These are phyloP conservation scores for Pseudogymnoascus sp. DNA, from an alignment of 2,329 filamentous ascomycete genomes.

Conservation along the genomic window DNA sequence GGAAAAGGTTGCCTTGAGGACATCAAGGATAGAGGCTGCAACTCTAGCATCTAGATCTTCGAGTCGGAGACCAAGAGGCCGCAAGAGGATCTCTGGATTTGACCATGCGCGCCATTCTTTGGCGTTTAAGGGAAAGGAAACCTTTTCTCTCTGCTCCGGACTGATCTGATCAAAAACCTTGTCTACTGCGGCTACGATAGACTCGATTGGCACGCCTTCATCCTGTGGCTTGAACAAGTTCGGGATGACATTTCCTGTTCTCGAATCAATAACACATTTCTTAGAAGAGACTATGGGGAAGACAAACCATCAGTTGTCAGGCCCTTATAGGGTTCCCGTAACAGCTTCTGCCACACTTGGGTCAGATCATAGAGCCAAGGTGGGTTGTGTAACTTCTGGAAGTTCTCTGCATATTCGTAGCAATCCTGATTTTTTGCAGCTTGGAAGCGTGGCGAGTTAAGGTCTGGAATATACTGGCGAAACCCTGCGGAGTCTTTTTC, in stretches of 20 bases:
- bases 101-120: slow-evolving; percentile 17
- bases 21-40: slow-evolving; percentile 10
- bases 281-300: slow-evolving; percentile 29
- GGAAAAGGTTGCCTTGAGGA: slow-evolving; percentile 15
- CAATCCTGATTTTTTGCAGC: slow-evolving; percentile 56
- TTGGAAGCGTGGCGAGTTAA: slow-evolving; percentile 53
- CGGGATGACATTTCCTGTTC: slow-evolving; percentile 42
- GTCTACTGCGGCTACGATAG: slow-evolving; percentile 42
- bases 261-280: slow-evolving; percentile 48
- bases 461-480: slow-evolving; percentile 55
- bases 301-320: slow-evolving; percentile 26
- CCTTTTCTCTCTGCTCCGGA: slow-evolving; percentile 10
- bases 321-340: slow-evolving; percentile 33
- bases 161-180: slow-evolving; percentile 11
- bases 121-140: slow-evolving; percentile 55
- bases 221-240: slow-evolving; percentile 17
- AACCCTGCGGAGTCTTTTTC: slow-evolving; percentile 33
- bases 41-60: slow-evolving; percentile 12
- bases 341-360: slow-evolving; percentile 64
- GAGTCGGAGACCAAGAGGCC: slow-evolving; percentile 12
- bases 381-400: slow-evolving; percentile 51
- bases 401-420: slow-evolving; percentile 53
- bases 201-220: slow-evolving; percentile 20
- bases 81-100: slow-evolving; percentile 16
- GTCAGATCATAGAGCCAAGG: slow-evolving; percentile 60